phyloP scores from a whole-genome alignment of 2,329 filamentous ascomycete genomes.

The Rutstroemia sp. region DNA sequence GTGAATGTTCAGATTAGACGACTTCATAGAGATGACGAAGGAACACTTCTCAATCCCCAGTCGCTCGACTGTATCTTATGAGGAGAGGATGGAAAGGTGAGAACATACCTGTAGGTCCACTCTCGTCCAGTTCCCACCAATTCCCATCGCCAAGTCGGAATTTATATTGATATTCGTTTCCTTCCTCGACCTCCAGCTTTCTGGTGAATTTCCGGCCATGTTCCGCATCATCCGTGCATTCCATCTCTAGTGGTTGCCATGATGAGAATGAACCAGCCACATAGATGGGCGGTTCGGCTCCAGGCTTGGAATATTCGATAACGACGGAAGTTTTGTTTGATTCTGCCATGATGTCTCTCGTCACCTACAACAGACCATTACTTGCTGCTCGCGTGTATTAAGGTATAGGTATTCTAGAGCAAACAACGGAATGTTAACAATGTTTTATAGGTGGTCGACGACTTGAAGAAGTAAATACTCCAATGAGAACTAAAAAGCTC shows the following conservation, averaged over 20 bases:
- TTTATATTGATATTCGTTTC: constrained; percentile 65
- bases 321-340: constrained; percentile 6
- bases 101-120: constrained; percentile 47
- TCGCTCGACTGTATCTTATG: background rate
- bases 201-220: constrained; percentile 51
- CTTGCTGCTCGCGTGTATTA: background rate
- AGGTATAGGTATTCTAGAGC: no score
- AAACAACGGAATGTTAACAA: background rate
- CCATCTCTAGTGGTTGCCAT: constrained; percentile 65
- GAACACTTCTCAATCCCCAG: no score
- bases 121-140: constrained; percentile 65
- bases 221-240: constrained; percentile 37
- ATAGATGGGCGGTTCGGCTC: constrained; percentile 59
- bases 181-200: constrained; percentile 45
- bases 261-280: constrained; percentile 62
- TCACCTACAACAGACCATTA: constrained; percentile 1
- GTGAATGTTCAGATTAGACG: no score
- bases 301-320: constrained; percentile 54
- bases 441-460: no score
- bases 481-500: no score
- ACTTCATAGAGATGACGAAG: no score
- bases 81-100: background rate
- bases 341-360: constrained; percentile 4
- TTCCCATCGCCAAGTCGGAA: constrained; percentile 60
- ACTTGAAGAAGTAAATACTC: no score